Base-by-base conservation (phyloP, 2,329 filamentous ascomycete genomes). In the Claviceps sp. region DNA sequence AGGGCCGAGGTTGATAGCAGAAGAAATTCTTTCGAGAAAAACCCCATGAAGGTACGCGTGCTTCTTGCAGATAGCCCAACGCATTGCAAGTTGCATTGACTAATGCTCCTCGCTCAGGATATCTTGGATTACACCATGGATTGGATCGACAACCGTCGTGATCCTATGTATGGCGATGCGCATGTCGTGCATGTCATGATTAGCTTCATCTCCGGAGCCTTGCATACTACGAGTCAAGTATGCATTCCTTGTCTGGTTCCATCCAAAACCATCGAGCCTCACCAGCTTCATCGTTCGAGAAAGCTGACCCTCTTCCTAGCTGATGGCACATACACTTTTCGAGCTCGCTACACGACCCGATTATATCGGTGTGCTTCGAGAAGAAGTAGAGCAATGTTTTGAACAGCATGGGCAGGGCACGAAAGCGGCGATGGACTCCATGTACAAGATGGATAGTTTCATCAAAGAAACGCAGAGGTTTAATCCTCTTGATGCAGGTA, bases 381-480 rank as follows among this genome's bases (percentile, higher is more conserved):
- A 56, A 11, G 55, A 56, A 39, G 45, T 55, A n/a, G 37, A 29
- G 22, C 11, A 50, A 16, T 53, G 53, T 16, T 56, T 56, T 37
- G 48, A 48, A 4, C 1, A 37, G 16, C 43, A 53, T 40, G 55
- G 55, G n/a, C 16, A 53, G 11, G 52, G 50, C 3, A 54, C 52
- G 3, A 55, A 54, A 36, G 20, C 34, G 16, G 52, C 48, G 13
- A 22, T 56, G 1, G 52, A 54, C 22, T 36, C 40, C 42, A 52
- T 56, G 50, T 17, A 52, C 43, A 55, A 55, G 46, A 42, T 56
- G n/a, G 55, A 56, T 22, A 56, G 55, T 37, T 55, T 56, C 43
- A 56, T 56, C 50, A 56, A 56, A 38, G 55, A 56, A 26, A 56
- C 53, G n/a, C 55, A 56, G 38, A 46, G 55, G 22, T 50, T 36